Base-by-base conservation (phyloP, 2,329 filamentous ascomycete species). In the Pseudodiploospora longispora region DNA sequence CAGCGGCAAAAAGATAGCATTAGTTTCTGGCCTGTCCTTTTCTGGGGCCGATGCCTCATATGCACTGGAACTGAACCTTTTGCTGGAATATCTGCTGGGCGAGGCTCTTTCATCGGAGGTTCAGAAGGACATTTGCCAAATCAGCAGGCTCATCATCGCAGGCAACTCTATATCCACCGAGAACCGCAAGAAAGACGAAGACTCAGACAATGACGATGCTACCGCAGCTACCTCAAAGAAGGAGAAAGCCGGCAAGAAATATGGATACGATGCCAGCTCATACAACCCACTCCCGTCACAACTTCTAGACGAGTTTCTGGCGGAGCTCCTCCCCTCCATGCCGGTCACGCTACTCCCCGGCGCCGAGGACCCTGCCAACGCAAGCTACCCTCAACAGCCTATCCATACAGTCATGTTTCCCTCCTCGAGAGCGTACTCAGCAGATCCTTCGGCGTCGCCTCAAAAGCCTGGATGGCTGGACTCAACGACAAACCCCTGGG, bases 401-500 rank as follows among this genome's bases (percentile, higher is more conserved):
- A 85, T 98, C 40, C 93, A 98, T 63, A 73, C 86, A 4, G 91
- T 93, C 48, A 88, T 98, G 78, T 93, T 98, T 55, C 85, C 88
- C 0, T 74, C 76, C 6, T 73, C 87, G 12, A 76, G 89, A 50
- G 69, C 76, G 6, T 98, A 87, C 59, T 75, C 75, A 31, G 66
- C 73, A 8, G 64, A 67, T 10, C 73, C 73, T 0, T 59, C 63
- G 4, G 52, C 27, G 10, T 27, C 46, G 9, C 30, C 58, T 19
- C 40, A 39, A 3, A 70, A 78, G 40, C 67, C 77, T 0, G 81
- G 84, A 19, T 95, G 89, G 83, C 81, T 98, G 42, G 87, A 97
- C 62, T 75, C 78, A 5, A 86, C 90, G 38, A 97, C 93, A 4
- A 98, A 98, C 57, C 93, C 93, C 0, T 95, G 86, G 82, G 85